Evolutionary conservation across 164 flowering plant genomes (phyloP).

Genomic region (Chimonanthus salicifolius): DNA sequence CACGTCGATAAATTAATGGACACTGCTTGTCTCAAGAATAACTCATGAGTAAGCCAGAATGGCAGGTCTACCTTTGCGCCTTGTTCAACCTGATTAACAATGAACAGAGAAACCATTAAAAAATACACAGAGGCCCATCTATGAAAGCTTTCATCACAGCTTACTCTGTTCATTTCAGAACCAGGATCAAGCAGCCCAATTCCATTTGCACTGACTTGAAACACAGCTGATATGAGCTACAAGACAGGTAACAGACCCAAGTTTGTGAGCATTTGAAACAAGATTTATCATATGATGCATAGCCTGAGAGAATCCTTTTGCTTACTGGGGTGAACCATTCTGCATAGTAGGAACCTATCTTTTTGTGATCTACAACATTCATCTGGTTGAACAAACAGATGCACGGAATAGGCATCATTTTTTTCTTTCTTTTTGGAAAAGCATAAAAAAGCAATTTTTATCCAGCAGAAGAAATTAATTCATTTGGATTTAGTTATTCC

Average conservation of each 20-base stretch:
- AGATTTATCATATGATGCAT: not conserved
- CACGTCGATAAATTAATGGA: slow-evolving; percentile 50
- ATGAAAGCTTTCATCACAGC: not conserved
- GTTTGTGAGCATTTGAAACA: not conserved
- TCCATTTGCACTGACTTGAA: slow-evolving; percentile 62
- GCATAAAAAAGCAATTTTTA: no score
- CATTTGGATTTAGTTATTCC: no score
- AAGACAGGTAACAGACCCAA: not conserved
- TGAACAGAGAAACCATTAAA: slow-evolving; percentile 1
- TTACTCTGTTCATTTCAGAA: slow-evolving; percentile 65
- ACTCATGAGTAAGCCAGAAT: slow-evolving; percentile 87
- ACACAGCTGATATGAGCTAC: slow-evolving; percentile 65
- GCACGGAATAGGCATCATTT: not conserved
- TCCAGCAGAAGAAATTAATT: not conserved
- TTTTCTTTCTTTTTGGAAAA: no score
- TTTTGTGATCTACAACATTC: not conserved
- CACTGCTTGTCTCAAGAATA: slow-evolving; percentile 59
- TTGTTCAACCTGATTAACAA: slow-evolving; percentile 57
- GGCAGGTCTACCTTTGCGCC: slow-evolving; percentile 88
- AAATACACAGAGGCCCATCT: not conserved
- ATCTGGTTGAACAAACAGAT: not conserved
- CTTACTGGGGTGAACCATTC: not conserved
- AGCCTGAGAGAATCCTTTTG: not conserved
- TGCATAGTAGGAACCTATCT: not conserved
- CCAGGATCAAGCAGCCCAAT: slow-evolving; percentile 80